Percentiles rank a stretch among this genome's conserved stretches.
Conservation (phyloP, 495 filamentous ascomycete genomes). For the Cairneyella variabilis region DNA sequence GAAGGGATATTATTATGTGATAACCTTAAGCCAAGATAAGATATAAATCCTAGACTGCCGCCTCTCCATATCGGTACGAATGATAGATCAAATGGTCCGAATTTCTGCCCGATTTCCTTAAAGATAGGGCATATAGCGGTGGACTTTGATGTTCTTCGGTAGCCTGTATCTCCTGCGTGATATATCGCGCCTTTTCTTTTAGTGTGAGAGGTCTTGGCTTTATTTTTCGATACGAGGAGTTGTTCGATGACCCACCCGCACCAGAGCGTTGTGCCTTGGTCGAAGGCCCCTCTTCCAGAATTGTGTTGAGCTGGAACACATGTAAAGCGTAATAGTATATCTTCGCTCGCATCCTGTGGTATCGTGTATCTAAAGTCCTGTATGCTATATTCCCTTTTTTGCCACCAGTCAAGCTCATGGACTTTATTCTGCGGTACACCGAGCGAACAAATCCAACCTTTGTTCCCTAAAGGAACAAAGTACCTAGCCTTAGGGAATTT, state of each 20-base stretch:
- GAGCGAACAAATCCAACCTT: slow-evolving; percentile 68
- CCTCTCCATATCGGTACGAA: slow-evolving; percentile 86
- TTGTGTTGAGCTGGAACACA: slow-evolving; percentile 86
- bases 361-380: slow-evolving; percentile 32
- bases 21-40: slow-evolving; percentile 12
- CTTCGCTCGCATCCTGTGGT: slow-evolving; percentile 20
- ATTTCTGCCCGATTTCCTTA: slow-evolving; percentile 71
- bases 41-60: slow-evolving; percentile 18
- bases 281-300: slow-evolving; percentile 60
- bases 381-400: slow-evolving; percentile 30
- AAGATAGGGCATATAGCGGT: slow-evolving; percentile 80
- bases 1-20: slow-evolving; percentile 62
- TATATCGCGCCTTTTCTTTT: slow-evolving; percentile 26
- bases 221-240: slow-evolving; percentile 40
- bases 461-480: slow-evolving; percentile 84
- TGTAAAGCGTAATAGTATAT: slow-evolving; percentile 47
- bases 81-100: slow-evolving; percentile 87
- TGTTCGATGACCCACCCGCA: slow-evolving; percentile 47
- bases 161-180: slow-evolving; percentile 19
- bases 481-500: slow-evolving; percentile 77
- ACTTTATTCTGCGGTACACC: slow-evolving; percentile 60
- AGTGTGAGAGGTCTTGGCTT: slow-evolving; percentile 68
- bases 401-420: slow-evolving; percentile 96
- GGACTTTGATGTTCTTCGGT: slow-evolving; percentile 37
- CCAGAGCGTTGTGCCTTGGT: slow-evolving; percentile 51